Conservation (phyloP, 495 filamentous ascomycete species). For the Articulospora tetracladia region DNA sequence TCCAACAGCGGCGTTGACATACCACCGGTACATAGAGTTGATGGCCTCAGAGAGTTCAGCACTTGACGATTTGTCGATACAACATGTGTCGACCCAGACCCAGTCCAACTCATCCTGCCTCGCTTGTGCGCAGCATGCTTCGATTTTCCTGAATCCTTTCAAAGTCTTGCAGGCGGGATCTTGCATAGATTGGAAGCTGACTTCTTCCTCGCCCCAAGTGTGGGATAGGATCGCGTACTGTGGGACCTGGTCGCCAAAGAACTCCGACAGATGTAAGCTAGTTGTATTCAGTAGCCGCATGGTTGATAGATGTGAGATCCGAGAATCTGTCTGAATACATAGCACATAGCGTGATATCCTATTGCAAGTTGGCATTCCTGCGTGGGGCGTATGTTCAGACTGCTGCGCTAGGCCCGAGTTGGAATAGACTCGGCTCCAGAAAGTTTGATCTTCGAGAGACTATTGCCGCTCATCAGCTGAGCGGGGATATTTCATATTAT, state of each 20-base stretch:
- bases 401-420: no score
- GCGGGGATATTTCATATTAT: no score
- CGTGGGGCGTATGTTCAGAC: no score
- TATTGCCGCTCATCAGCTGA: no score
- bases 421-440: no score
- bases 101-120: slow-evolving; percentile 18
- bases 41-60: slow-evolving; percentile 25
- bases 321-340: no score
- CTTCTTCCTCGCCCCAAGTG: not conserved
- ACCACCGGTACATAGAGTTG: slow-evolving; percentile 27
- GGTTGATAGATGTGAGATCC: not conserved
- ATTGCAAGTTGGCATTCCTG: no score
- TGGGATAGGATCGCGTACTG: not conserved
- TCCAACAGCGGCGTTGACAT: slow-evolving; percentile 14
- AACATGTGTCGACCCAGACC: slow-evolving; percentile 37
- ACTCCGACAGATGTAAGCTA: not conserved
- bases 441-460: no score
- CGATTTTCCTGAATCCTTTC: slow-evolving; percentile 24
- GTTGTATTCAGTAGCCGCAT: slow-evolving; percentile 4
- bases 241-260: not conserved
- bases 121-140: slow-evolving; percentile 21
- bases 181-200: slow-evolving; percentile 2
- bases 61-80: slow-evolving; percentile 19
- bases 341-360: no score
- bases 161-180: not conserved